Percentiles rank a stretch among this genome's conserved stretches.
Evolutionary conservation across 2,329 filamentous ascomycete genomes (phyloP).

Genomic region (Acrodontium crateriforme): DNA sequence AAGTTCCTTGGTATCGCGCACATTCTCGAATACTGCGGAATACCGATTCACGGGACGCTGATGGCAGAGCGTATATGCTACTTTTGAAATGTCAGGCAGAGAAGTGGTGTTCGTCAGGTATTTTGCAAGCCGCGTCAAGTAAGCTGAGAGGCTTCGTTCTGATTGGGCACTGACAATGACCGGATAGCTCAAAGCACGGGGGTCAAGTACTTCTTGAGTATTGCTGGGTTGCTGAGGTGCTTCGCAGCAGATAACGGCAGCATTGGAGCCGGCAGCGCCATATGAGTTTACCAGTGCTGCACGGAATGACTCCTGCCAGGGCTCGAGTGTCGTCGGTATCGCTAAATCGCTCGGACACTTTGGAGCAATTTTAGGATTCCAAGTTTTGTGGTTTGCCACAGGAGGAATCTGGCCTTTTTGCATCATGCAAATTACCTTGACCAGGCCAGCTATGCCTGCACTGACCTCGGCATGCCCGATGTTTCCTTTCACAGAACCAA

Average conservation of each 20-base stretch:
- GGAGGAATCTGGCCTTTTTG: constrained; percentile 11
- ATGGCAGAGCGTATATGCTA: neutral
- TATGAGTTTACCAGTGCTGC: constrained; percentile 1
- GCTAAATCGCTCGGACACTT: neutral
- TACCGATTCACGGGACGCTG: neutral
- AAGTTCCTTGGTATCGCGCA: neutral
- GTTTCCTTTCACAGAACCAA: constrained; percentile 19
- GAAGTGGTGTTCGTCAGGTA: neutral
- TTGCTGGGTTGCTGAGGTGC: neutral
- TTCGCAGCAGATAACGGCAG: neutral
- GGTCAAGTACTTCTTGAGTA: neutral
- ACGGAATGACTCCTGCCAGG: neutral
- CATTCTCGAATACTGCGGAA: too few species aligned
- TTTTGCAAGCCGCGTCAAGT: neutral
- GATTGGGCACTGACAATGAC: neutral
- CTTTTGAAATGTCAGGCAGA: too few species aligned
- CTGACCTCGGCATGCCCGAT: constrained; percentile 23
- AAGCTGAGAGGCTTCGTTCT: neutral
- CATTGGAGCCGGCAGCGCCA: constrained; percentile 1
- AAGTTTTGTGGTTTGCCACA: constrained; percentile 4
- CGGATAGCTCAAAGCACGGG: neutral
- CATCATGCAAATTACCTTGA: constrained; percentile 22
- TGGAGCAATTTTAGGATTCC: neutral
- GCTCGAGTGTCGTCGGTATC: neutral
- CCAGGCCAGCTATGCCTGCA: constrained; percentile 15